Evolutionary conservation across 2,329 filamentous ascomycete species (phyloP).

Genomic region (Aspergillus caelatus): DNA sequence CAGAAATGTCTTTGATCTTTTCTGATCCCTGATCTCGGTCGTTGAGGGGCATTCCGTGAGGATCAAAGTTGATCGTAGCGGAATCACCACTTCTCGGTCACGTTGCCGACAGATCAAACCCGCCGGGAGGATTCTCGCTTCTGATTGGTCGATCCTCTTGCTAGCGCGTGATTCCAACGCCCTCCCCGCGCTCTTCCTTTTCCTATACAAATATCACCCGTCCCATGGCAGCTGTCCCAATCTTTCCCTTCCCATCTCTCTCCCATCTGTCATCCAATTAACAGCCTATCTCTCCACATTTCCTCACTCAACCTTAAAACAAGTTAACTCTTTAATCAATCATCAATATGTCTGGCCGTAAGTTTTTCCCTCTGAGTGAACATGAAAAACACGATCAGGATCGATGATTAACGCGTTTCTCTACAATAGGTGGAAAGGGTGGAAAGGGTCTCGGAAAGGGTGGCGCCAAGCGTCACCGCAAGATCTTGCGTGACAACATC

Average conservation of each 20-base stretch:
- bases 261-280: conserved; percentile 27
- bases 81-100: conserved; percentile 31
- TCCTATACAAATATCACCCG: conserved; percentile 46
- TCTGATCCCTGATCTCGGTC: conserved; percentile 22
- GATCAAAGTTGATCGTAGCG: conserved; percentile 29
- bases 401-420: conserved; percentile 50
- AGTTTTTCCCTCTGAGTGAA: conserved; percentile 38
- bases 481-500: conserved; percentile 99
- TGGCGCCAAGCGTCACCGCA: conserved; percentile 97
- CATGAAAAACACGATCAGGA: neutral
- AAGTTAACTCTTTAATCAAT: conserved; percentile 33
- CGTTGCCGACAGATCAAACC: conserved; percentile 33
- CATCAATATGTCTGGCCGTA: conserved; percentile 63
- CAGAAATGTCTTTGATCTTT: conserved; percentile 21
- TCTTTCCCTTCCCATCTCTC: conserved; percentile 28
- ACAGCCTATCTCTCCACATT: conserved; percentile 27
- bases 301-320: conserved; percentile 30
- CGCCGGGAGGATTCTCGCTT: conserved; percentile 28
- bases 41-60: conserved; percentile 20
- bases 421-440: conserved; percentile 77
- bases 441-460: conserved; percentile 98
- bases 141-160: conserved; percentile 40
- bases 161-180: conserved; percentile 42
- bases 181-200: conserved; percentile 29
- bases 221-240: conserved; percentile 28